Conservation (phyloP, 768 basidiomycete species). For the Leccinum imitatum region DNA sequence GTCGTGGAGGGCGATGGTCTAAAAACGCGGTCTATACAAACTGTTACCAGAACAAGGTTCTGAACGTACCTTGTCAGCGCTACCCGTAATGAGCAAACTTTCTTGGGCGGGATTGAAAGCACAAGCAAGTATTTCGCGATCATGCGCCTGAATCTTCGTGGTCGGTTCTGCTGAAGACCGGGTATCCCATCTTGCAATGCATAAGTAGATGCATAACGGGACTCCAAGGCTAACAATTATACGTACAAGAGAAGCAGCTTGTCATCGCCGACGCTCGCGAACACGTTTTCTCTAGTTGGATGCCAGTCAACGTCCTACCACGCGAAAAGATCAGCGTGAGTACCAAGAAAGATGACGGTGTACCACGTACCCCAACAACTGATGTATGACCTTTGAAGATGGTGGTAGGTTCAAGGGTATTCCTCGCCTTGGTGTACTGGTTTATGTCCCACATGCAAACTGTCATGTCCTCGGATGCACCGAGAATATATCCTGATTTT, state of each 20-base stretch:
- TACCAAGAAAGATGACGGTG: neutral
- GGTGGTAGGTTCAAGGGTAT: conserved; percentile 78
- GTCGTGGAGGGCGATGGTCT: conserved; percentile 92
- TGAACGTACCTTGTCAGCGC: conserved; percentile 79
- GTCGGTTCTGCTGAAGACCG: conserved; percentile 68
- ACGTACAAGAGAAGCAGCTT: conserved; percentile 89
- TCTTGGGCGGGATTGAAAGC: conserved; percentile 84
- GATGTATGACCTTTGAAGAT: conserved; percentile 88
- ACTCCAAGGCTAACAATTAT: neutral
- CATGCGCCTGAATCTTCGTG: conserved; percentile 79
- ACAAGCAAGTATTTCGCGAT: conserved; percentile 87
- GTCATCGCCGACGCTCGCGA: conserved; percentile 96
- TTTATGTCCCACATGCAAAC: conserved; percentile 97
- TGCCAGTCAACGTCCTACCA: conserved; percentile 96
- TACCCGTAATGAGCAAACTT: conserved; percentile 84
- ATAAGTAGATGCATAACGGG: neutral
- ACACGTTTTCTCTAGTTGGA: conserved; percentile 72
- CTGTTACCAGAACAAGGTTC: neutral
- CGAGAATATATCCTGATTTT: conserved; percentile 81
- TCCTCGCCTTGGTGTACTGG: conserved; percentile 77
- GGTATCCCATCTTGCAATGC: conserved; percentile 81
- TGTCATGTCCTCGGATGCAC: conserved; percentile 94
- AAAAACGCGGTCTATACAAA: conserved; percentile 1
- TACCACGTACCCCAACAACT: conserved; percentile 77
- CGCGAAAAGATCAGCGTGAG: conserved; percentile 1